Evolutionary conservation across 139 green algal genomes (phyloP).

Genomic region (Nannochloris sp.): DNA sequence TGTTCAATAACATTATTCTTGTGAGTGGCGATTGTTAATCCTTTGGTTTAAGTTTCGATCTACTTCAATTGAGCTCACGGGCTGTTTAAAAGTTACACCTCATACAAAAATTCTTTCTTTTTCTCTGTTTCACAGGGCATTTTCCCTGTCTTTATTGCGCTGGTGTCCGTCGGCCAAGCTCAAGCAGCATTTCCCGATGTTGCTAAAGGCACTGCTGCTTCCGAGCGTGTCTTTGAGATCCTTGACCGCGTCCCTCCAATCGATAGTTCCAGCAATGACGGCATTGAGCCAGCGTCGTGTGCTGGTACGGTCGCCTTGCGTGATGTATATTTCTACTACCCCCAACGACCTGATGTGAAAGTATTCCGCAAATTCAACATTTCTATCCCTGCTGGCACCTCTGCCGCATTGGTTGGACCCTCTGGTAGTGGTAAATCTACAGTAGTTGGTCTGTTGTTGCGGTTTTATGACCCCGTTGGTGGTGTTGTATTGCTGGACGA

Average conservation of each 20-base stretch:
- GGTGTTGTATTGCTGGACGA: constrained; percentile 74
- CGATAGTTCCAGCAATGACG: constrained; percentile 28
- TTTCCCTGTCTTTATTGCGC: constrained; percentile 60
- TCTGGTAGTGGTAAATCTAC: too few relatives aligned
- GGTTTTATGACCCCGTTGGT: too few relatives aligned
- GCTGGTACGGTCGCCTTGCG: background rate
- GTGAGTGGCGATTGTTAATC: too few relatives aligned
- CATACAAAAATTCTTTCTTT: too few relatives aligned
- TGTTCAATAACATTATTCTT: too few relatives aligned
- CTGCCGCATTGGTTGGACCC: too few relatives aligned
- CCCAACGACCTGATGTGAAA: constrained; percentile 5
- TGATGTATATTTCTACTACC: constrained; percentile 9
- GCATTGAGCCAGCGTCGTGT: background rate
- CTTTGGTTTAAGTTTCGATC: too few relatives aligned
- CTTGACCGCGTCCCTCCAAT: constrained; percentile 65
- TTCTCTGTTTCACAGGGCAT: constrained; percentile 39
- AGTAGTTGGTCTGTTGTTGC: too few relatives aligned
- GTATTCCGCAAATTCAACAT: constrained; percentile 69
- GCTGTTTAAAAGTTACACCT: too few relatives aligned
- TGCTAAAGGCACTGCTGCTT: constrained; percentile 49
- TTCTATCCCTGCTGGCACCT: too few relatives aligned
- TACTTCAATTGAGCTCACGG: too few relatives aligned
- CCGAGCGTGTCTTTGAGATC: constrained; percentile 59
- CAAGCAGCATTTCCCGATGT: constrained; percentile 60
- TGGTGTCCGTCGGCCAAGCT: constrained; percentile 45